These are phyloP conservation scores for Dillenia turbinata DNA, from an alignment of 164 flowering plant genomes.

Conservation along the genomic window DNA sequence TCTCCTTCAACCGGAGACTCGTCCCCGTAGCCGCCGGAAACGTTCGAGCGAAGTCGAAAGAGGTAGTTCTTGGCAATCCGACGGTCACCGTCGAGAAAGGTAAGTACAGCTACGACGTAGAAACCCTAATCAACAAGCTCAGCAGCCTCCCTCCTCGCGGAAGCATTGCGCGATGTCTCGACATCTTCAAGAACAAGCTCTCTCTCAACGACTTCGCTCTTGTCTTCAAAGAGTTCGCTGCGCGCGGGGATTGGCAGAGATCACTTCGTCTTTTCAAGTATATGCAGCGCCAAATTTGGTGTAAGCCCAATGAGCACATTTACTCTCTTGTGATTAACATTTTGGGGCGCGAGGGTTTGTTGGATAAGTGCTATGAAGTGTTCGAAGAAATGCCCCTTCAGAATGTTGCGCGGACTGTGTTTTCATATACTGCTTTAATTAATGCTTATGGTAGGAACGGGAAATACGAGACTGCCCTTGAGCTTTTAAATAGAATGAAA, in stretches of 20 bases:
- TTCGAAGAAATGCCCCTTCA: slow-evolving; percentile 87
- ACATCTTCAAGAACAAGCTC: slow-evolving; percentile 72
- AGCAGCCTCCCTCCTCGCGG: slow-evolving; percentile 93
- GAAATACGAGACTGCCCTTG: slow-evolving; percentile 51
- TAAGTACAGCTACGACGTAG: slow-evolving; percentile 91
- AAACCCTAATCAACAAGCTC: slow-evolving; percentile 84
- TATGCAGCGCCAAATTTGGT: slow-evolving; percentile 97
- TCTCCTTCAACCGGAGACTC: slow-evolving; percentile 14
- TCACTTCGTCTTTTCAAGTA: slow-evolving; percentile 87
- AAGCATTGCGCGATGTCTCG: slow-evolving; percentile 89
- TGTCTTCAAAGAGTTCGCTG: slow-evolving; percentile 88
- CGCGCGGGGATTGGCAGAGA: slow-evolving; percentile 92
- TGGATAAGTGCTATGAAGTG: slow-evolving; percentile 70
- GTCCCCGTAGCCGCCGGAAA: slow-evolving; percentile 16
- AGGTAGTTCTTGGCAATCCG: slow-evolving; percentile 70
- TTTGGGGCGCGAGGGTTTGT: slow-evolving; percentile 78
- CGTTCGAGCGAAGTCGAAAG: slow-evolving; percentile 48
- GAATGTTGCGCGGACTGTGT: slow-evolving; percentile 53
- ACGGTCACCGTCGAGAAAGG: slow-evolving; percentile 82
- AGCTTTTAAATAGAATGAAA: slow-evolving; percentile 74
- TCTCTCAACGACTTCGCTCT: slow-evolving; percentile 75
- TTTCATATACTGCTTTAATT: slow-evolving; percentile 75
- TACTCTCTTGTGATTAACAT: slow-evolving; percentile 78
- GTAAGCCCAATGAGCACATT: slow-evolving; percentile 90
- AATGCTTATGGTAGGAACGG: slow-evolving; percentile 91